A percentile compares a stretch with the other conserved stretches of the same genome.
Evolutionary conservation across 345 rosid genomes (phyloP).

Genomic region (Eucalyptus urophylla): DNA sequence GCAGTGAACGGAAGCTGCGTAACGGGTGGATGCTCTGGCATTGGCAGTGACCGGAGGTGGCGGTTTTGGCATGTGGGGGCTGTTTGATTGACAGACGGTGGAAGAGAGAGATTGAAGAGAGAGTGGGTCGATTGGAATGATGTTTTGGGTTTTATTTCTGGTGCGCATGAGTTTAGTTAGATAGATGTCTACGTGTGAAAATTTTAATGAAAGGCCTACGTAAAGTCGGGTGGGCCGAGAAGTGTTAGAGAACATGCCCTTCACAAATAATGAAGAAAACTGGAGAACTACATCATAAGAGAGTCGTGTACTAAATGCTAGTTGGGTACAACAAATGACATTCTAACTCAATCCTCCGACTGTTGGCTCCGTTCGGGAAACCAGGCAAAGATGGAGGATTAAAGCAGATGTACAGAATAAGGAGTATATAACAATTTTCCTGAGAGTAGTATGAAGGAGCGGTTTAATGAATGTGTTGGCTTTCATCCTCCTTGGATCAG

Average conservation of each 20-base stretch:
- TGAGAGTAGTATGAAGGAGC: neutral
- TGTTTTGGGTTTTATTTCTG: neutral
- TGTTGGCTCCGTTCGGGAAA: neutral
- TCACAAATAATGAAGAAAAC: neutral
- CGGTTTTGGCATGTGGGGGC: neutral
- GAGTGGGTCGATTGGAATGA: neutral
- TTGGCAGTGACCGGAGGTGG: neutral
- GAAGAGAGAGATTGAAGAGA: neutral
- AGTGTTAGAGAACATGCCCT: neutral
- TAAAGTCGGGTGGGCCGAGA: fast-evolving
- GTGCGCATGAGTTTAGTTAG: neutral
- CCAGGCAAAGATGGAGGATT: neutral
- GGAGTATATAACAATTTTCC: neutral
- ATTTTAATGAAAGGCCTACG: neutral
- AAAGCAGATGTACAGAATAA: neutral
- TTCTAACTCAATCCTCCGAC: neutral
- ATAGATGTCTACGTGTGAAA: neutral
- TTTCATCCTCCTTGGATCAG: neutral
- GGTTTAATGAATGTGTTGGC: neutral
- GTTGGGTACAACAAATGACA: neutral
- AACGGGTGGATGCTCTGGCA: neutral
- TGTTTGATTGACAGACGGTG: neutral
- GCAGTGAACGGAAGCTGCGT: neutral
- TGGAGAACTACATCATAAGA: neutral
- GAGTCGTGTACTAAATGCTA: neutral